These are phyloP conservation scores for Alternaria sp. DNA, from an alignment of 2,329 filamentous ascomycete species.

Conservation along the genomic window DNA sequence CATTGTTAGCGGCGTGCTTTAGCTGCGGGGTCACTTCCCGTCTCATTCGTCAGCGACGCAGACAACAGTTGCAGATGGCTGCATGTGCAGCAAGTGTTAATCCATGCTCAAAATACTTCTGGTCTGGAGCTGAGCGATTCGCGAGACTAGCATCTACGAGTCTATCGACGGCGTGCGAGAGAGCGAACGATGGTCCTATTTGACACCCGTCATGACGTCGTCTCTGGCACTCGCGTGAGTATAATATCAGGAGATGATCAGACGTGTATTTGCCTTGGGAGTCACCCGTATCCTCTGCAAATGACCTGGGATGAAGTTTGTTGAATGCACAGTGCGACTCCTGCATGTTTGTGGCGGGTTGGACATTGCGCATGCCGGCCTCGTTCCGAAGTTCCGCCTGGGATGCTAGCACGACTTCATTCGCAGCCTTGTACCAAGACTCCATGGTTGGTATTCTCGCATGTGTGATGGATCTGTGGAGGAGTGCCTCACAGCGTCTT, in stretches of 20 bases:
- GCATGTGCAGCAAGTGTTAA: constrained; percentile 28
- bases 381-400: constrained; percentile 21
- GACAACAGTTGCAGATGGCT: constrained; percentile 28
- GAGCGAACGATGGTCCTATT: background rate
- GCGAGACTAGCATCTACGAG: constrained; percentile 2
- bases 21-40: constrained; percentile 40
- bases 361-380: constrained; percentile 10
- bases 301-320: constrained; percentile 12
- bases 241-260: constrained; percentile 9
- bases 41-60: constrained; percentile 36
- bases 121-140: constrained; percentile 5
- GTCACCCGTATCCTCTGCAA: constrained; percentile 6
- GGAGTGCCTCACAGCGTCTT: background rate
- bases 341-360: constrained; percentile 24
- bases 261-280: background rate
- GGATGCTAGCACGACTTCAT: constrained; percentile 5
- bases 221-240: constrained; percentile 2
- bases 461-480: background rate
- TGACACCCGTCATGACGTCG: constrained; percentile 17
- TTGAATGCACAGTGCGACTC: constrained; percentile 14
- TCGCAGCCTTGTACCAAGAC: background rate
- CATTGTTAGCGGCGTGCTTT: constrained; percentile 45
- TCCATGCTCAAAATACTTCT: constrained; percentile 12
- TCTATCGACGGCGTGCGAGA: constrained; percentile 6
- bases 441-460: background rate